Base-by-base conservation (phyloP, 2,329 filamentous ascomycete genomes). In the Scedosporium boydii region DNA sequence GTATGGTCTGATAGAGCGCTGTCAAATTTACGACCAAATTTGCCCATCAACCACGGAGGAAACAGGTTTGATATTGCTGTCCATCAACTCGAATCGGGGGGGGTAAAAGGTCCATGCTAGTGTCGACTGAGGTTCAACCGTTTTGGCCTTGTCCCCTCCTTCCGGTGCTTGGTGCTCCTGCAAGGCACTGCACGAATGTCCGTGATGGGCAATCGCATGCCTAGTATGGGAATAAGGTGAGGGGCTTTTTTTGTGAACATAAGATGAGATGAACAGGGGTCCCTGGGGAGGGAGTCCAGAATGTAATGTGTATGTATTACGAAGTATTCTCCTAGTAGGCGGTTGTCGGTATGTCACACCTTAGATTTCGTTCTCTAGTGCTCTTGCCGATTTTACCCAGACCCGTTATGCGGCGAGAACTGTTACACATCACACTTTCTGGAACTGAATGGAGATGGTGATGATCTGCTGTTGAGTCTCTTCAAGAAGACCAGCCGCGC, bases 221-320 rank as follows among this genome's bases (percentile, higher is more conserved):
- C 21, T 21, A 38, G 12, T 55, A 3, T 4, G 18, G 21, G 12
- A 55, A 23, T 18, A 55, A 23, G 51, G 21, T 18, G 44, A 48
- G 51, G 7, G 18, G 51, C 21, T 55, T 26, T 38, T 55, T 26
- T 55, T 38, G 34, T 38, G 34, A 23, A 14, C 51, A 12, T 29
- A 23, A 55, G 18, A 55, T 55, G 51, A 55, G 51, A 55, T 55
- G 51, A 55, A 55, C 51, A 55, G 51, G 51, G 51, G 51, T 55
- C 12, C 34, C 34, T 38, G 34, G 34, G 10, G 34, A 38, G 34
- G 34, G 34, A 38, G 34, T 34, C 6, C 6, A 34, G 29, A 34
- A 34, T 34, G 27, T 29, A 29, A 4, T 29, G 6, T 38, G n/a
- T n/a, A n/a, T n/a, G n/a, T n/a, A n/a, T n/a, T n/a, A 38, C 34